Evolutionary conservation across 2,329 filamentous ascomycete genomes (phyloP).

Genomic region (Fusarium fracticaudum): DNA sequence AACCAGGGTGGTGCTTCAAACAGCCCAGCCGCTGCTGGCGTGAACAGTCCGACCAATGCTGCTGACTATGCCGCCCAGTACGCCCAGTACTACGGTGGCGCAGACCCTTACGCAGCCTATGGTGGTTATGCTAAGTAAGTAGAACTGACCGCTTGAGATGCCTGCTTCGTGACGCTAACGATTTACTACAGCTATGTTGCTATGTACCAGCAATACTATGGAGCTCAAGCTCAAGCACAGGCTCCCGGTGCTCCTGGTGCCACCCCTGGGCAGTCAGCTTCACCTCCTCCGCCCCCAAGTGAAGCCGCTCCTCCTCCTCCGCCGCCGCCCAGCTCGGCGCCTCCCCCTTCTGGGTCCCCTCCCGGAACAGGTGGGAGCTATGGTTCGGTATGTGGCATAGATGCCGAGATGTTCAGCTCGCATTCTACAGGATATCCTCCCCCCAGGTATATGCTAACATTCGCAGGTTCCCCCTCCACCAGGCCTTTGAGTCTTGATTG

Average conservation of each 20-base stretch:
- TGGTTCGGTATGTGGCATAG: conserved; percentile 65
- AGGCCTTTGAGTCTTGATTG: conserved; percentile 59
- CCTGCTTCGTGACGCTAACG: conserved; percentile 34
- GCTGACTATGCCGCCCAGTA: conserved; percentile 82
- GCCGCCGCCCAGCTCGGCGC: too few species aligned
- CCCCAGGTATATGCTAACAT: conserved; percentile 22
- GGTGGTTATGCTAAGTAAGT: conserved; percentile 84
- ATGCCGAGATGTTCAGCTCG: background rate
- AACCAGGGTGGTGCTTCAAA: conserved; percentile 47
- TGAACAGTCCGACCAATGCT: conserved; percentile 42
- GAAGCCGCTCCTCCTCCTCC: too few species aligned
- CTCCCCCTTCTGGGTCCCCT: conserved; percentile 56
- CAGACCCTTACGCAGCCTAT: conserved; percentile 89
- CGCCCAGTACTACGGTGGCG: conserved; percentile 79
- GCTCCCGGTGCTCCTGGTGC: conserved; percentile 49
- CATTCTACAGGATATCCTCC: background rate
- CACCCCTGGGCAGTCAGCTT: conserved; percentile 56
- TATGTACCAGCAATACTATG: conserved; percentile 78
- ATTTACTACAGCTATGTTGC: conserved; percentile 63
- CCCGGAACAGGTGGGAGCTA: conserved; percentile 61
- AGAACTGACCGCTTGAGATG: background rate
- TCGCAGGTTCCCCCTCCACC: conserved; percentile 65
- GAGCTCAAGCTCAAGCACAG: conserved; percentile 56
- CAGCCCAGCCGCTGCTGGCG: conserved; percentile 48
- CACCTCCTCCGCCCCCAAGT: conserved; percentile 66